Evolutionary conservation across 106 monocot species (phyloP).

Genomic region (Acorus gramineus): DNA sequence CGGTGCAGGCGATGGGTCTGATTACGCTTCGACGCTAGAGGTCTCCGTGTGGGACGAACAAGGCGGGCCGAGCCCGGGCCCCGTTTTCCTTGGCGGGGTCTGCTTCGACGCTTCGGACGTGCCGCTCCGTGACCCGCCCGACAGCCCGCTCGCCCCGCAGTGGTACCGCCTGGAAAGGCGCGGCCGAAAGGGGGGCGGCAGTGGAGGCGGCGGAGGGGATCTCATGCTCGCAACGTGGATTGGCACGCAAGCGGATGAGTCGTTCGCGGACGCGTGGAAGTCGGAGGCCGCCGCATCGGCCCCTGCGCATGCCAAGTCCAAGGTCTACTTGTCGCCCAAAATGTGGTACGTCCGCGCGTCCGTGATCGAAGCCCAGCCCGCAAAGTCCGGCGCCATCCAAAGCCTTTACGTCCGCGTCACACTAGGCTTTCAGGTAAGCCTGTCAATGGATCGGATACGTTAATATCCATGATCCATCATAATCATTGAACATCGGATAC

Average conservation of each 20-base stretch:
- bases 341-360: slow-evolving; percentile 86
- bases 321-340: slow-evolving; percentile 81
- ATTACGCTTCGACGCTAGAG: slow-evolving; percentile 31
- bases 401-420: slow-evolving; percentile 35
- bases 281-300: slow-evolving; percentile 26
- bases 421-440: slow-evolving; percentile 30
- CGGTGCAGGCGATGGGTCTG: not conserved
- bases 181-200: not conserved
- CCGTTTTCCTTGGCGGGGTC: slow-evolving; percentile 63
- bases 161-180: slow-evolving; percentile 77
- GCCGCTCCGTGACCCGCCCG: slow-evolving; percentile 54
- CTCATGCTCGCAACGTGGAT: slow-evolving; percentile 87
- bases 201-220: slow-evolving; percentile 32
- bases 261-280: slow-evolving; percentile 48
- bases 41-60: slow-evolving; percentile 68
- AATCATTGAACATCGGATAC: too few species aligned
- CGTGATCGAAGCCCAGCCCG: slow-evolving; percentile 48
- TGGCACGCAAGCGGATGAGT: slow-evolving; percentile 87
- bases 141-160: slow-evolving; percentile 70
- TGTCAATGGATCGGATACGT: too few species aligned
- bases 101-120: slow-evolving; percentile 75
- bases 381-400: too few species aligned
- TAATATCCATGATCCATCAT: too few species aligned
- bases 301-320: slow-evolving; percentile 18
- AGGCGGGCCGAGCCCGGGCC: slow-evolving; percentile 21